phyloP scores from a whole-genome alignment of 192 early-diverging fungal species.

The Podila clonocystis region DNA sequence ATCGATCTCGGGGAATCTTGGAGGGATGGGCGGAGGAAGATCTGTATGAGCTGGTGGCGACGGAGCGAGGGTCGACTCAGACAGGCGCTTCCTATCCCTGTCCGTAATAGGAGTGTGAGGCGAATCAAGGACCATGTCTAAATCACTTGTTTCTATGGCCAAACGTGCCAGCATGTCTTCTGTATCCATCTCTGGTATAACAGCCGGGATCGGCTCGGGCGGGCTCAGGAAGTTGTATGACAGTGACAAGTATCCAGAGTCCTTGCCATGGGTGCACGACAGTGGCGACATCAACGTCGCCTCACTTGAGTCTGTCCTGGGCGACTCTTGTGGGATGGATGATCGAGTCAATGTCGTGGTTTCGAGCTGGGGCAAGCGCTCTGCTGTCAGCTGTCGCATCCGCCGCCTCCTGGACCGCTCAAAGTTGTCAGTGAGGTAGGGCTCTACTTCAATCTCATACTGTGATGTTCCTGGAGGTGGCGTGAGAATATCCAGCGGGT shows the following conservation, averaged over 20 bases:
- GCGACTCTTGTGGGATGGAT: background rate
- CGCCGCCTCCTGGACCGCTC: background rate
- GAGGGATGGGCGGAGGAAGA: conserved; percentile 20
- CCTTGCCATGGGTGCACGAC: conserved; percentile 13
- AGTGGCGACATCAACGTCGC: conserved; percentile 14
- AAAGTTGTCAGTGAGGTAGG: background rate
- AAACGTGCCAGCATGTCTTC: background rate
- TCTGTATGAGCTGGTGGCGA: background rate
- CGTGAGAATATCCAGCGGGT: background rate
- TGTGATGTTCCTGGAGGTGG: background rate
- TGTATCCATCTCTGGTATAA: background rate
- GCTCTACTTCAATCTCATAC: background rate
- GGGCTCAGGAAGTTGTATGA: background rate
- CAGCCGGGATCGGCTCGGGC: background rate
- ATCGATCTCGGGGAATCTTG: conserved; percentile 53
- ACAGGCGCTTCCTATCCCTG: background rate
- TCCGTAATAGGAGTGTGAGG: background rate
- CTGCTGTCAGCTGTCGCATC: background rate
- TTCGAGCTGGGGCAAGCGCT: conserved; percentile 1
- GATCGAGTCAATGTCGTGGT: background rate
- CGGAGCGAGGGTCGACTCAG: background rate
- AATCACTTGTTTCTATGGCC: background rate
- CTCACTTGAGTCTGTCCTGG: background rate
- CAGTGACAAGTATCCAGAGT: conserved; percentile 24
- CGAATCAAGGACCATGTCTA: background rate